These are phyloP conservation scores for Podospora pseudoanserina DNA, from an alignment of 495 filamentous ascomycete genomes.

Conservation along the genomic window DNA sequence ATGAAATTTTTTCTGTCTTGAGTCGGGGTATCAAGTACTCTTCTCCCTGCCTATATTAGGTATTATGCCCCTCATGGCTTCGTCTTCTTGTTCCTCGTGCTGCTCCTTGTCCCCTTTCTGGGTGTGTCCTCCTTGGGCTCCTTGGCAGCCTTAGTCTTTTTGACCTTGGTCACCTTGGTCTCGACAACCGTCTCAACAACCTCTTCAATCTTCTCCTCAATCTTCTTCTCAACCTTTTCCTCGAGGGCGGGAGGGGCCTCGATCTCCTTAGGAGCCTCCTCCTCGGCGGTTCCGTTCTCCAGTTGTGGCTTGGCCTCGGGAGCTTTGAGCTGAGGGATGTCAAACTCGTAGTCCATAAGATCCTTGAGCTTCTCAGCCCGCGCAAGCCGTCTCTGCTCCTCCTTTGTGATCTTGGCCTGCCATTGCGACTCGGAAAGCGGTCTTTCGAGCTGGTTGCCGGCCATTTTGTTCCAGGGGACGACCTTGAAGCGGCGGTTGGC, in stretches of 20 bases:
- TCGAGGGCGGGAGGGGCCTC: constrained; percentile 25
- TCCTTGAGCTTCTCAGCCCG: constrained; percentile 72
- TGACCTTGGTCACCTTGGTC: constrained; percentile 10
- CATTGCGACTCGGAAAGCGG: constrained; percentile 67
- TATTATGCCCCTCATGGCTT: constrained; percentile 30
- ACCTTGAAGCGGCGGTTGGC: constrained; percentile 84
- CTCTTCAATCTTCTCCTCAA: constrained; percentile 20
- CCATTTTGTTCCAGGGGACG: constrained; percentile 79
- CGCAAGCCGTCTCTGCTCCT: constrained; percentile 61
- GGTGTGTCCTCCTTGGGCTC: constrained; percentile 20
- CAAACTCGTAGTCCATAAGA: constrained; percentile 75
- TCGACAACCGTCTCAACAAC: constrained; percentile 15
- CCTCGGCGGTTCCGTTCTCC: constrained; percentile 36
- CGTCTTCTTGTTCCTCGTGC: constrained; percentile 34
- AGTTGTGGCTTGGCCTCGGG: constrained; percentile 43
- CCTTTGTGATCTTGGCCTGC: constrained; percentile 65
- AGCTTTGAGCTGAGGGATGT: constrained; percentile 66
- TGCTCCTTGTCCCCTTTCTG: constrained; percentile 25
- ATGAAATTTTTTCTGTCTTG: constrained; percentile 6
- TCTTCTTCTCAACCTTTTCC: constrained; percentile 16
- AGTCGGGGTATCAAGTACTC: constrained; percentile 15
- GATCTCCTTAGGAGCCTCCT: constrained; percentile 25
- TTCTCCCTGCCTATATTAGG: constrained; percentile 10
- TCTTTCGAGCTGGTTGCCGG: constrained; percentile 66
- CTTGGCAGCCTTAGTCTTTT: constrained; percentile 9